Conservation (phyloP, 352 stramenopile genomes). For the Saprolegnia diclina region DNA sequence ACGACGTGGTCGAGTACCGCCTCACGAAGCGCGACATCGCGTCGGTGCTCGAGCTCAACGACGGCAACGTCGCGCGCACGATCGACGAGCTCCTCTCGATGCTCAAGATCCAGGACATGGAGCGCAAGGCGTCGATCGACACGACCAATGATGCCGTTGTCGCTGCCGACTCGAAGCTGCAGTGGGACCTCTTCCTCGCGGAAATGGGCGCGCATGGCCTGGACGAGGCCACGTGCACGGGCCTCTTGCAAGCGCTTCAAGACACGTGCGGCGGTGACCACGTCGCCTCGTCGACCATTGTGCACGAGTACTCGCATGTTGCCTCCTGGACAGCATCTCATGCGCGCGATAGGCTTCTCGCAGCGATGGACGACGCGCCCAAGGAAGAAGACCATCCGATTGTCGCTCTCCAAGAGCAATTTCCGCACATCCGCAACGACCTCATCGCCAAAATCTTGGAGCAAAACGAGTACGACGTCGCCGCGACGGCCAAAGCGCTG, state of each 20-base stretch:
- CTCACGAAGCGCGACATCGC: neutral
- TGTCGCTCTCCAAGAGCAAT: neutral
- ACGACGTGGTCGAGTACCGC: no score
- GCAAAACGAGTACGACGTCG: conserved; percentile 15
- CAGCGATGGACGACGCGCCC: conserved; percentile 9
- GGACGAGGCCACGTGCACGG: neutral
- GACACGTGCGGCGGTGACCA: neutral
- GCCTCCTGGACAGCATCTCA: neutral
- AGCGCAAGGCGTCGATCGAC: neutral
- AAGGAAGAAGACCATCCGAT: conserved; percentile 17
- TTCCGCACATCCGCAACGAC: neutral
- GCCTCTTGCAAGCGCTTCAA: conserved; percentile 18
- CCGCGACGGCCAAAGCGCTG: conserved; percentile 6
- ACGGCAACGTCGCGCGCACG: neutral
- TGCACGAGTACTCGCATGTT: conserved; percentile 9
- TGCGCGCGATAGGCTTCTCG: neutral
- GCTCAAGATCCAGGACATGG: conserved; percentile 7
- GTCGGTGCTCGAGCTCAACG: neutral
- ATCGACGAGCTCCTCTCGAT: conserved; percentile 17
- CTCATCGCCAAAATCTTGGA: conserved; percentile 17
- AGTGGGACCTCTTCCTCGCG: conserved; percentile 22
- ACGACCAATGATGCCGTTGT: neutral
- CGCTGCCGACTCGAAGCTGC: neutral
- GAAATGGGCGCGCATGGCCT: conserved; percentile 16
- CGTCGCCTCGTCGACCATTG: neutral